A percentile compares a stretch with the other conserved stretches of the same genome.
Evolutionary conservation across 306 rosid species (phyloP).

Genomic region (Ceratonia siliqua): DNA sequence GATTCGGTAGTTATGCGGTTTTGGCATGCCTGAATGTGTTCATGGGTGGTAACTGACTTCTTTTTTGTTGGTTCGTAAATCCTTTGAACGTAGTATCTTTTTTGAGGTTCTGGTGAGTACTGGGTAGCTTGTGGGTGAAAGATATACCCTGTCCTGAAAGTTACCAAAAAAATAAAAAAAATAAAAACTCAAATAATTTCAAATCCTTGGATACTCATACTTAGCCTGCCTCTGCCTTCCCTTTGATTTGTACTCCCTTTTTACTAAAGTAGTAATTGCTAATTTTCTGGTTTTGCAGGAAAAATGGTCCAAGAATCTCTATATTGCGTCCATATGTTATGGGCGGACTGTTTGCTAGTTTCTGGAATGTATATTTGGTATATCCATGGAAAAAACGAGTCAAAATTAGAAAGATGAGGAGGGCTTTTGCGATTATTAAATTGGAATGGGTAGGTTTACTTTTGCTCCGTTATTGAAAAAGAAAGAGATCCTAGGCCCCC

Average conservation of each 20-base stretch:
- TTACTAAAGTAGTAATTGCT: constrained; percentile 3
- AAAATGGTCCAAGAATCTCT: constrained; percentile 91
- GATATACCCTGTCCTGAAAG: too few relatives aligned
- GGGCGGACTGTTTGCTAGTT: constrained; percentile 91
- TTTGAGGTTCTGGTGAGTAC: constrained; percentile 2
- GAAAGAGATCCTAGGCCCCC: constrained; percentile 24
- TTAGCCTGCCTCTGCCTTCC: neutral
- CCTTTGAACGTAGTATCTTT: neutral
- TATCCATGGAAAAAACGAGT: constrained; percentile 34
- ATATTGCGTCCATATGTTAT: constrained; percentile 85
- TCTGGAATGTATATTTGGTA: constrained; percentile 39
- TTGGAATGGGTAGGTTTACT: constrained; percentile 36
- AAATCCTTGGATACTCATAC: neutral
- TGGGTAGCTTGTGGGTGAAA: neutral
- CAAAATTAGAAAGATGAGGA: constrained; percentile 35
- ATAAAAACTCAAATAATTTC: neutral
- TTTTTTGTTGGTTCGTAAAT: neutral
- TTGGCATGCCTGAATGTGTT: neutral
- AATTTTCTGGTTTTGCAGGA: constrained; percentile 58
- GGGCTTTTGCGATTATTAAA: constrained; percentile 26
- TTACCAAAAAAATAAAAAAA: neutral
- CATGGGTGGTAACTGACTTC: neutral
- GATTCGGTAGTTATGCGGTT: neutral
- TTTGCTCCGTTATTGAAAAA: constrained; percentile 5
- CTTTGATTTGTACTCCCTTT: neutral